Conservation (phyloP, 129 eudicot species). For the Centella asiatica region DNA sequence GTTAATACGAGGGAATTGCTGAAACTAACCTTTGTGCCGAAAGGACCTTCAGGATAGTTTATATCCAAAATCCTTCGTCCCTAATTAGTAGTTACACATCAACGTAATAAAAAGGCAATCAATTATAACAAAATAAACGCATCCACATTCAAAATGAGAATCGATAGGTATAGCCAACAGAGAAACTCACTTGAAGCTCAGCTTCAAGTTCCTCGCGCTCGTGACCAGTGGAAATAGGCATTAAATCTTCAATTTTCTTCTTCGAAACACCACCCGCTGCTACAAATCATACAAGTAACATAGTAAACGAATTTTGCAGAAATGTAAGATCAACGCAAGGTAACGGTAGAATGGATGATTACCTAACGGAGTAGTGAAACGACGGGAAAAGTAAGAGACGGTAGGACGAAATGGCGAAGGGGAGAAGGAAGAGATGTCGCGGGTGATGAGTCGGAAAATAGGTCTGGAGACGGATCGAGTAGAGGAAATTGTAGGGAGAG, state of each 20-base stretch:
- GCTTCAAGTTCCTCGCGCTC: constrained; percentile 72
- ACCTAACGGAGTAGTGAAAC: constrained; percentile 44
- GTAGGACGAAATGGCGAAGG: constrained; percentile 22
- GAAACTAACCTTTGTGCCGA: constrained; percentile 58
- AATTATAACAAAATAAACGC: not conserved
- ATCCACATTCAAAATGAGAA: not conserved
- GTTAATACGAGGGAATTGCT: not conserved
- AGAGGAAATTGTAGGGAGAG: not conserved
- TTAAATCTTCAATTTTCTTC: constrained; percentile 52
- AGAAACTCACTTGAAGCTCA: constrained; percentile 40
- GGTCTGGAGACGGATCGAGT: not conserved
- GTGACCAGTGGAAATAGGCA: constrained; percentile 67
- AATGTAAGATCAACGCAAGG: not conserved
- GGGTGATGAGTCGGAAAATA: not conserved
- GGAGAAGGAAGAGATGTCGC: constrained; percentile 18
- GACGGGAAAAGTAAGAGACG: constrained; percentile 32
- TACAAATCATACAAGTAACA: not conserved
- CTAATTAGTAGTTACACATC: constrained; percentile 18
- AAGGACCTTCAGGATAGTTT: constrained; percentile 49
- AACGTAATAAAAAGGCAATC: not conserved
- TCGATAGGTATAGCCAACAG: not conserved
- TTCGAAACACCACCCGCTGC: constrained; percentile 30
- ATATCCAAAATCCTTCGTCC: constrained; percentile 40
- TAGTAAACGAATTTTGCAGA: not conserved
- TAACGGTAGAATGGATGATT: not conserved